Evolutionary conservation across 164 flowering plant genomes (phyloP).

Genomic region (Annona cherimola): DNA sequence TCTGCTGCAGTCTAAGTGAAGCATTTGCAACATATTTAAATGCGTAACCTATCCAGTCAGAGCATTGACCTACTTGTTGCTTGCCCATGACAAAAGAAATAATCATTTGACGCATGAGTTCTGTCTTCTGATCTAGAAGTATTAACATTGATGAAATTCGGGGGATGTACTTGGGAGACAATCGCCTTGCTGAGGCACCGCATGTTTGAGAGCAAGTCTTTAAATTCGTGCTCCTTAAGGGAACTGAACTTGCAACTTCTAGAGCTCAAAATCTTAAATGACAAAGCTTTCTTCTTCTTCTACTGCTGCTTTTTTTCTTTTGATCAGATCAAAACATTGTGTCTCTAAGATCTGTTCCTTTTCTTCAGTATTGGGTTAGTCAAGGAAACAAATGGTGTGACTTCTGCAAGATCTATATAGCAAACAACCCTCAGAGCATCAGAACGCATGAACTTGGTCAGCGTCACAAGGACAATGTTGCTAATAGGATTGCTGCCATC

Average conservation of each 20-base stretch:
- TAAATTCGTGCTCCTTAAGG: neutral
- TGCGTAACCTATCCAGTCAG: neutral
- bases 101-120: neutral
- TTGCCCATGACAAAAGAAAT: neutral
- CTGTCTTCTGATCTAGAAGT: neutral
- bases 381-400: conserved; percentile 99
- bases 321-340: neutral
- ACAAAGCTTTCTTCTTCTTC: neutral
- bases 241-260: no score
- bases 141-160: neutral
- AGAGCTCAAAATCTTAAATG: no score
- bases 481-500: conserved; percentile 63
- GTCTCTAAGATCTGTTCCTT: conserved; percentile 1
- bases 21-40: neutral
- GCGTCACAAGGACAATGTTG: conserved; percentile 84
- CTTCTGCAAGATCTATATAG: conserved; percentile 84
- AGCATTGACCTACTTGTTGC: neutral
- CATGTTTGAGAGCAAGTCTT: no score
- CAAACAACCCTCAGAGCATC: conserved; percentile 81
- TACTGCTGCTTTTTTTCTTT: neutral
- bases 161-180: no score
- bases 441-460: conserved; percentile 92
- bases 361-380: conserved; percentile 84
- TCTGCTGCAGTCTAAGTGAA: neutral
- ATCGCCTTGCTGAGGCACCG: no score